Evolutionary conservation across 2,329 filamentous ascomycete genomes (phyloP).

Genomic region (Fonsecaea nubica): DNA sequence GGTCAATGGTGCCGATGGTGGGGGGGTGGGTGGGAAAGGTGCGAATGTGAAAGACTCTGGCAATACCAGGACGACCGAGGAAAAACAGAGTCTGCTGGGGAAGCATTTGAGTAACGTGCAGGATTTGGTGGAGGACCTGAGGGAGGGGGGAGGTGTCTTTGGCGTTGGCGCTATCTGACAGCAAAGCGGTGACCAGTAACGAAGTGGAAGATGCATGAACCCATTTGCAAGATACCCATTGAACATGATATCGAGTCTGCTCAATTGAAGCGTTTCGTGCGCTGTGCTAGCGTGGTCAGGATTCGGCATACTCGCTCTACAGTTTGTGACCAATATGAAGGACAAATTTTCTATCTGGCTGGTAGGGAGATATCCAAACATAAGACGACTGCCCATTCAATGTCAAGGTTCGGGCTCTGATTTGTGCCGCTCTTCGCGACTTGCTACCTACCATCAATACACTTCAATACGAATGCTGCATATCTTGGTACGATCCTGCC

Average conservation of each 20-base stretch:
- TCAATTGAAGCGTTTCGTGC: not conserved
- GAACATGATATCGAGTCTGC: not conserved
- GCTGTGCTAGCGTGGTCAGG: not conserved
- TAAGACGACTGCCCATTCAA: not conserved
- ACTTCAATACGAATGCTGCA: not conserved
- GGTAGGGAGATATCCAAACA: not conserved
- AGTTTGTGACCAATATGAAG: not conserved
- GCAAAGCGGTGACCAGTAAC: constrained; percentile 1
- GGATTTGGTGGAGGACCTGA: constrained; percentile 82
- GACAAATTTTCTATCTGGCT: not conserved
- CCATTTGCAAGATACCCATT: constrained; percentile 11
- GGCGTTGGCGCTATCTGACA: constrained; percentile 29
- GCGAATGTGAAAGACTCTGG: constrained; percentile 10
- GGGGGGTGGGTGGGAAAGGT: not conserved
- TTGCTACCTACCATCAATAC: not conserved
- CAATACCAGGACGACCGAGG: constrained; percentile 71
- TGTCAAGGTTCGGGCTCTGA: not conserved
- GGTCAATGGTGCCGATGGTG: constrained; percentile 36
- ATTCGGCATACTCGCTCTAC: not conserved
- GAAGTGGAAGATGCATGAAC: not conserved
- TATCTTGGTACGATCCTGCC: not conserved
- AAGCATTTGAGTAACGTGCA: constrained; percentile 82
- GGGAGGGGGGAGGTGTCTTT: constrained; percentile 57
- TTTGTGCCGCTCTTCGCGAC: not conserved
- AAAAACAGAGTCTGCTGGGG: constrained; percentile 81